phyloP scores from a whole-genome alignment of 768 basidiomycete species.

The Fistulinella prunicolor region DNA sequence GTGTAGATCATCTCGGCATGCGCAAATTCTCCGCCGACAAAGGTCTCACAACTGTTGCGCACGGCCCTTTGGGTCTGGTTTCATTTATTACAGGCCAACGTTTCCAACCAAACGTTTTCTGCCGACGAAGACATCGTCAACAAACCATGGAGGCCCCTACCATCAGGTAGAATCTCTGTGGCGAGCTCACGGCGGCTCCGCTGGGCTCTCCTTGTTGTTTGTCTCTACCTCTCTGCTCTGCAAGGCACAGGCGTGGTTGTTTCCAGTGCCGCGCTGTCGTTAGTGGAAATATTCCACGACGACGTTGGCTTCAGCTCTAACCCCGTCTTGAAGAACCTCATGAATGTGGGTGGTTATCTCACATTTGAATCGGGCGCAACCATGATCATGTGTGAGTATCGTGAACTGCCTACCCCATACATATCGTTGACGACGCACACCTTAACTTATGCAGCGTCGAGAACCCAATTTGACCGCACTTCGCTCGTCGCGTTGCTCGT shows the following conservation, averaged over 20 bases:
- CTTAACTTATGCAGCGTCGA: slow-evolving; percentile 1
- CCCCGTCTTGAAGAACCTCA: slow-evolving; percentile 31
- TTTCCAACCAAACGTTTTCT: slow-evolving; percentile 32
- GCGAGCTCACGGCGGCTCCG: slow-evolving; percentile 24
- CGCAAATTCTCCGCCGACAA: slow-evolving; percentile 1
- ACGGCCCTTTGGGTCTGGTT: slow-evolving; percentile 30
- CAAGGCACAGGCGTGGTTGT: slow-evolving; percentile 19
- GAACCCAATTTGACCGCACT: slow-evolving; percentile 8
- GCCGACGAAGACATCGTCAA: slow-evolving; percentile 33
- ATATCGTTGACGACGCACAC: not conserved
- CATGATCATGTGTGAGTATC: slow-evolving; percentile 21
- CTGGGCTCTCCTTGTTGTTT: slow-evolving; percentile 31
- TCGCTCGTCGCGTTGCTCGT: slow-evolving; percentile 19
- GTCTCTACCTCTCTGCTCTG: slow-evolving; percentile 22
- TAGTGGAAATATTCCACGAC: slow-evolving; percentile 28
- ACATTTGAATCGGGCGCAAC: slow-evolving; percentile 37
- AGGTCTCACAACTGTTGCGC: not conserved
- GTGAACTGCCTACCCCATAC: not conserved
- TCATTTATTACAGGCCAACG: slow-evolving; percentile 32
- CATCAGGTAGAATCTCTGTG: slow-evolving; percentile 32
- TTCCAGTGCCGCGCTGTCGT: slow-evolving; percentile 21
- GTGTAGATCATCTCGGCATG: slow-evolving; percentile 10
- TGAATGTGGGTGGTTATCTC: slow-evolving; percentile 32
- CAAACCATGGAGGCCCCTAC: slow-evolving; percentile 38
- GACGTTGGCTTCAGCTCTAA: slow-evolving; percentile 27